Conservation (phyloP, 345 rosid genomes). For the Turnera subulata region DNA sequence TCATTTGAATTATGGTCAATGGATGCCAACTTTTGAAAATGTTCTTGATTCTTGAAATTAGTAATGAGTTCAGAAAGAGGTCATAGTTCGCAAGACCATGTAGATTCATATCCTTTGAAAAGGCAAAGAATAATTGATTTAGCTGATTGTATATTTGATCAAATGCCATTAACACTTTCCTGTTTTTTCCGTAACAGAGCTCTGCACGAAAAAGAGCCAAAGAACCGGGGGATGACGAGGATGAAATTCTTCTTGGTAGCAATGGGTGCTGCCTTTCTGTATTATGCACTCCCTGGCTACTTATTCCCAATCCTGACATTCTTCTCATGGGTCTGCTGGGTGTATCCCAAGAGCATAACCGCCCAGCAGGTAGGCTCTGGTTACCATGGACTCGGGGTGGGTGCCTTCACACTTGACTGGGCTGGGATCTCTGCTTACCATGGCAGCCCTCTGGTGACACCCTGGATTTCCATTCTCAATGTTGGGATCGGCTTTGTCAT, state of each 20-base stretch:
- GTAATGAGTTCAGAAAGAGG: too few relatives aligned
- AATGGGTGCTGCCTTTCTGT: constrained; percentile 64
- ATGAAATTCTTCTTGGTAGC: constrained; percentile 75
- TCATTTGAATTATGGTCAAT: too few relatives aligned
- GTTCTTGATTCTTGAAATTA: too few relatives aligned
- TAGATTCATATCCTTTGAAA: too few relatives aligned
- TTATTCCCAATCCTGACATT: constrained; percentile 83
- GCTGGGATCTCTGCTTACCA: constrained; percentile 99
- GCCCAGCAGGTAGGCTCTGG: constrained; percentile 99
- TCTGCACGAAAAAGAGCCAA: constrained; percentile 78
- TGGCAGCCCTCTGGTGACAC: constrained; percentile 93
- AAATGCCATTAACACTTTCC: too few relatives aligned
- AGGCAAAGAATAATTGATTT: too few relatives aligned
- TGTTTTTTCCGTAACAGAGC: constrained; percentile 50
- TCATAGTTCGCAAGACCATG: too few relatives aligned
- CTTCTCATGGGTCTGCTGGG: constrained; percentile 99
- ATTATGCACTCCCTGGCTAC: constrained; percentile 85
- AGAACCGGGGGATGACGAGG: constrained; percentile 53
- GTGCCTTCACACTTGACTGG: constrained; percentile 96
- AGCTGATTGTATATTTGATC: too few relatives aligned
- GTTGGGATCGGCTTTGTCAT: constrained; percentile 87
- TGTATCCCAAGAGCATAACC: constrained; percentile 76
- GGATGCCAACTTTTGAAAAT: too few relatives aligned
- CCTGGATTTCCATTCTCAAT: constrained; percentile 85
- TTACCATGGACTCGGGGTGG: constrained; percentile 89